These are phyloP conservation scores for Camellia sinensis DNA, from an alignment of 148 eudicot genomes.

Conservation along the genomic window DNA sequence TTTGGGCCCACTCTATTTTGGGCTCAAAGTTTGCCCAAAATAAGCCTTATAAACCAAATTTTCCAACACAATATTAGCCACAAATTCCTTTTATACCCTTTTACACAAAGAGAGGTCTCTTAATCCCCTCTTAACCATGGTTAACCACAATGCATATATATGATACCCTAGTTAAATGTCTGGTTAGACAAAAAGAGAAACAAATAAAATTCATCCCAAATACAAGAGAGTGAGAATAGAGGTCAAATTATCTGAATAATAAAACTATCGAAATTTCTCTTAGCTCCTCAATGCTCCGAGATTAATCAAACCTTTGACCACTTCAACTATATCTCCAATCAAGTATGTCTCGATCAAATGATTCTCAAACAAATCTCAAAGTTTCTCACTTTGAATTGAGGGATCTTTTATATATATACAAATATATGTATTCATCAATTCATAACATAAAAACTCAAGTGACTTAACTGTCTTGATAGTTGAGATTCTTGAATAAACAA, in stretches of 20 bases:
- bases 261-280: slow-evolving; percentile 11
- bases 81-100: background rate
- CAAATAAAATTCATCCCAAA: too few species aligned
- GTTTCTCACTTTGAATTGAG: slow-evolving; percentile 6
- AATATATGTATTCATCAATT: background rate
- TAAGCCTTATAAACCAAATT: too few species aligned
- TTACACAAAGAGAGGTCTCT: background rate
- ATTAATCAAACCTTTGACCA: slow-evolving; percentile 8
- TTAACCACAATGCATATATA: background rate
- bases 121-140: background rate
- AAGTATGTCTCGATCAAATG: slow-evolving; percentile 25
- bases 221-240: background rate
- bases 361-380: background rate
- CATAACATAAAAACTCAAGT: too few species aligned
- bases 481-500: too few species aligned
- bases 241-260: slow-evolving; percentile 9
- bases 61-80: too few species aligned
- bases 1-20: too few species aligned
- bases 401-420: background rate
- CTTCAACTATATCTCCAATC: slow-evolving; percentile 18
- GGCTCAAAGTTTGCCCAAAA: too few species aligned
- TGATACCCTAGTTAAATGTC: background rate
- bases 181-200: background rate
- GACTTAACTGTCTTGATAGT: too few species aligned
- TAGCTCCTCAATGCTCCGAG: background rate